These are phyloP conservation scores for Auriscalpium orientale DNA, from an alignment of 768 basidiomycete species.

Conservation along the genomic window DNA sequence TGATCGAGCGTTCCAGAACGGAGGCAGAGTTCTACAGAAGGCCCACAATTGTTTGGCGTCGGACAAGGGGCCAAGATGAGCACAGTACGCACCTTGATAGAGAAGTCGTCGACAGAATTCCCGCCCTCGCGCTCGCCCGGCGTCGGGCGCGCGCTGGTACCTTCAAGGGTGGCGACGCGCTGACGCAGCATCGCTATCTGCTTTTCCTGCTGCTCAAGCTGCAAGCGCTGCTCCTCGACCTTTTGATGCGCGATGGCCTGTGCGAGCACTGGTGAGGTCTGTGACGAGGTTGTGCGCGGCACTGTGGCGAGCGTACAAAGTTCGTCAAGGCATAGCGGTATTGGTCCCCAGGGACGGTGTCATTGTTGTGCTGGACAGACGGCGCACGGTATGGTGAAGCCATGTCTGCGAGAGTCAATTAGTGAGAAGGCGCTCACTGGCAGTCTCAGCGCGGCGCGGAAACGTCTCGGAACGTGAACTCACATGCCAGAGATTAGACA, in stretches of 20 bases:
- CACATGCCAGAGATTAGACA: neutral
- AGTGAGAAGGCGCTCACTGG: no score
- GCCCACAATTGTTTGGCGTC: neutral
- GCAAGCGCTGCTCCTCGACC: constrained; percentile 72
- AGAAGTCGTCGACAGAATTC: constrained; percentile 78
- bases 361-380: constrained; percentile 3
- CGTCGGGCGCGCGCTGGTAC: constrained; percentile 28
- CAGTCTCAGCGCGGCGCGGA: neutral
- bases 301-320: constrained; percentile 35
- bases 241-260: constrained; percentile 85
- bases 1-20: constrained; percentile 73
- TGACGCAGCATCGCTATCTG: constrained; percentile 68
- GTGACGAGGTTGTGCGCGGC: neutral
- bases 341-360: constrained; percentile 47
- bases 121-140: constrained; percentile 34
- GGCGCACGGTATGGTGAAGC: neutral
- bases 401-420: neutral
- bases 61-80: neutral
- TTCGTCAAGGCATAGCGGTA: constrained; percentile 81
- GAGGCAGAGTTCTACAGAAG: constrained; percentile 64
- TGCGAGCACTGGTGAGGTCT: neutral
- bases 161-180: constrained; percentile 70
- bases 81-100: constrained; percentile 57
- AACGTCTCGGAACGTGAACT: neutral
- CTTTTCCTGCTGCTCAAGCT: constrained; percentile 77